These are phyloP conservation scores for Immersiporthe knoxdaviesiana DNA, from an alignment of 2,329 filamentous ascomycete genomes.

Conservation along the genomic window DNA sequence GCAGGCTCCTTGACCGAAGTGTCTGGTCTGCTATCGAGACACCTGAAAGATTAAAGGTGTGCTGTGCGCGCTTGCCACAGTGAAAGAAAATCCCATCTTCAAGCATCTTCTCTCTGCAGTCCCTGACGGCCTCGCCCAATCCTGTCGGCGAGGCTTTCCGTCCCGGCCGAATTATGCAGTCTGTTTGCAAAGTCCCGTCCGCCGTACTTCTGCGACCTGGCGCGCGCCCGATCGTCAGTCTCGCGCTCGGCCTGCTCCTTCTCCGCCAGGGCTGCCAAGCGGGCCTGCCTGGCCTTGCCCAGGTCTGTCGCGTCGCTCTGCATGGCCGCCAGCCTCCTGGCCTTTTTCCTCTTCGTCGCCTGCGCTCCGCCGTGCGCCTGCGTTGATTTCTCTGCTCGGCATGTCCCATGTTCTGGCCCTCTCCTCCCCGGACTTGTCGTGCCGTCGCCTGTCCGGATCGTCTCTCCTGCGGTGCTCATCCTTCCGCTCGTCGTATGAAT, in stretches of 20 bases:
- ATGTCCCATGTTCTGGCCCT: constrained; percentile 7
- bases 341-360: constrained; percentile 60
- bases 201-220: constrained; percentile 61
- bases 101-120: constrained; percentile 51
- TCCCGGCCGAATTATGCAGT: constrained; percentile 62
- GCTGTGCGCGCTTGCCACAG: too few species aligned
- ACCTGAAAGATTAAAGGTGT: not conserved
- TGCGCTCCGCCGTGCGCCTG: constrained; percentile 26
- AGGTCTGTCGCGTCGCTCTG: constrained; percentile 70
- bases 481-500: constrained; percentile 31
- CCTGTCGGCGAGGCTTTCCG: constrained; percentile 55
- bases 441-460: constrained; percentile 27
- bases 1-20: not conserved
- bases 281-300: constrained; percentile 69
- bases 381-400: not conserved
- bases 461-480: constrained; percentile 21
- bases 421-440: not conserved
- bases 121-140: constrained; percentile 53
- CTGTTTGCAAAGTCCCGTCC: constrained; percentile 67
- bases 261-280: constrained; percentile 68
- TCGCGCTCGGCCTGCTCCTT: constrained; percentile 67
- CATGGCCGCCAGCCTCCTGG: constrained; percentile 73
- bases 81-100: constrained; percentile 18
- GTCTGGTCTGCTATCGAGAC: too few species aligned
- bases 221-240: constrained; percentile 67